These are phyloP conservation scores for Colletotrichum sp. DNA, from an alignment of 2,329 filamentous ascomycete species.

Conservation along the genomic window DNA sequence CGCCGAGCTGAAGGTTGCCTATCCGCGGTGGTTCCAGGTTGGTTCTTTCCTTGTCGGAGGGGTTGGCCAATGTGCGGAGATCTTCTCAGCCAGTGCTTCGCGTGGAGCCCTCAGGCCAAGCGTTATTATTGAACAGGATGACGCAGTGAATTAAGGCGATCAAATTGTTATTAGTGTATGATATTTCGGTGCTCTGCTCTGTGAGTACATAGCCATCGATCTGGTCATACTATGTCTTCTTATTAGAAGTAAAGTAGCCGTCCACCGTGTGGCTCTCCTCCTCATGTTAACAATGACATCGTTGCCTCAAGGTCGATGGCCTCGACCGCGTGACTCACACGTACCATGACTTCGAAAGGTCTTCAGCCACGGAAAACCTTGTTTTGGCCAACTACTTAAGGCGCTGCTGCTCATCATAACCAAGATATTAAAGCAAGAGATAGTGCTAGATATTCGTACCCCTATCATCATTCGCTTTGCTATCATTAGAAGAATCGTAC, in stretches of 20 bases:
- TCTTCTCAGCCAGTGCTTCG: background rate
- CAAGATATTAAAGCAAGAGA: too few species aligned
- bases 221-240: background rate
- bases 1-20: background rate
- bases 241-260: too few species aligned
- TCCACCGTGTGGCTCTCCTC: fast-evolving
- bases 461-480: background rate
- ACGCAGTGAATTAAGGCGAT: background rate
- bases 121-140: background rate
- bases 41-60: background rate
- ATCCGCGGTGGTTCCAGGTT: background rate
- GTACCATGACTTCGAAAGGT: background rate
- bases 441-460: fast-evolving
- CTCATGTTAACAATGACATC: fast-evolving
- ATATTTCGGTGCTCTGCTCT: background rate
- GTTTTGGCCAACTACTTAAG: background rate
- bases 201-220: background rate
- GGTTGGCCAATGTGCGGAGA: background rate
- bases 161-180: background rate
- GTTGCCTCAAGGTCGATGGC: too few species aligned
- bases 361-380: background rate
- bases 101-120: background rate
- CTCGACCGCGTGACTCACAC: background rate
- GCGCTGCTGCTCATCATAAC: background rate
- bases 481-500: background rate